phyloP scores from a whole-genome alignment of 1,139 yeast genomes.

The Geotrichum candidum region DNA sequence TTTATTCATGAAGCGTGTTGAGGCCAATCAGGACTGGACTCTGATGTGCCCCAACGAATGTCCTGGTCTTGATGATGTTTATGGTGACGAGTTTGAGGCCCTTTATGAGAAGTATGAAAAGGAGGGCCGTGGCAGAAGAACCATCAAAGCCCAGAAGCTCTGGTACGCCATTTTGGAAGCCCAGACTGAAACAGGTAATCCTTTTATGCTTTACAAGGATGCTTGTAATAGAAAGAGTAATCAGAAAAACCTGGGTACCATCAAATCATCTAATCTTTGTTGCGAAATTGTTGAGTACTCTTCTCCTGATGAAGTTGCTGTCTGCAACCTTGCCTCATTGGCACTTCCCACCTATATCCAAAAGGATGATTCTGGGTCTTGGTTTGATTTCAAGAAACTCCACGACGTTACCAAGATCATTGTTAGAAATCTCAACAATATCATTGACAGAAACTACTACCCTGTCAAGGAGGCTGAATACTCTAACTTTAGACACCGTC shows the following conservation, averaged over 20 bases:
- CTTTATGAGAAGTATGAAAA: constrained; percentile 58
- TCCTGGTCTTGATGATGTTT: constrained; percentile 63
- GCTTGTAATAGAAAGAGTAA: constrained; percentile 70
- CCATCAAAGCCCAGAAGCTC: constrained; percentile 64
- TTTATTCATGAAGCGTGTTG: constrained; percentile 72
- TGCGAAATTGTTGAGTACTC: constrained; percentile 80
- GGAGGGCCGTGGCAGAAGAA: constrained; percentile 53
- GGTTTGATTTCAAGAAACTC: constrained; percentile 54
- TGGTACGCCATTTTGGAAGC: constrained; percentile 75
- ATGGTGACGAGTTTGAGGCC: constrained; percentile 62
- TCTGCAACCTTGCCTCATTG: constrained; percentile 77
- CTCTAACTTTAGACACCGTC: constrained; percentile 62
- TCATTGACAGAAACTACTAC: constrained; percentile 63
- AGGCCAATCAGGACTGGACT: constrained; percentile 64
- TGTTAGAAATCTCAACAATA: constrained; percentile 55
- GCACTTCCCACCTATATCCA: constrained; percentile 60
- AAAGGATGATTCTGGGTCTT: constrained; percentile 33
- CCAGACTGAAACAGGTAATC: constrained; percentile 81
- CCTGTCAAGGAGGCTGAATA: constrained; percentile 56
- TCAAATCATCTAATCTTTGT: constrained; percentile 75
- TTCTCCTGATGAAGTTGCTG: constrained; percentile 71
- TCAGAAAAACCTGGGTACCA: constrained; percentile 72
- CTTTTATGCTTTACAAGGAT: constrained; percentile 77
- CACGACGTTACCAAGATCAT: constrained; percentile 59
- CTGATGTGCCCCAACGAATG: constrained; percentile 74